A percentile compares a stretch with the other conserved stretches of the same genome.
phyloP scores from a whole-genome alignment of 1,139 yeast genomes.

The Trichomonascaceae sp. region DNA sequence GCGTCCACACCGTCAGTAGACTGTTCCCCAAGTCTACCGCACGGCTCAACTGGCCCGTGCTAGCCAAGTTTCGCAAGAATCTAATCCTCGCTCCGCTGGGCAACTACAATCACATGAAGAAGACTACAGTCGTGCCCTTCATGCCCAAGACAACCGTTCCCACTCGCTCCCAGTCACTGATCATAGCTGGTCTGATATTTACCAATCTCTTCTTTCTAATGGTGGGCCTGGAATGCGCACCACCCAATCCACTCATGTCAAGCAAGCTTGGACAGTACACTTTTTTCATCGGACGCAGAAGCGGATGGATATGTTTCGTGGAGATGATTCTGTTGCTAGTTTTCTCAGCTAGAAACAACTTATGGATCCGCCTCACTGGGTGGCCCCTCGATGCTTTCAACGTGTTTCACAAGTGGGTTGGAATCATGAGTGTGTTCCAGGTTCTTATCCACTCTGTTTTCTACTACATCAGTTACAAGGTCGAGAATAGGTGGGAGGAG shows the following conservation, averaged over 20 bases:
- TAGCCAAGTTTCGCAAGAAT: constrained; percentile 30
- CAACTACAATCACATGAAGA: constrained; percentile 31
- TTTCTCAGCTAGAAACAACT: constrained; percentile 53
- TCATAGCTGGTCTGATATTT: constrained; percentile 33
- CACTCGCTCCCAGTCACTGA: constrained; percentile 42
- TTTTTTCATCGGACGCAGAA: constrained; percentile 45
- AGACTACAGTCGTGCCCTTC: constrained; percentile 19
- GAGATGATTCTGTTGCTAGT: constrained; percentile 40
- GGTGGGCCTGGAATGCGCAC: constrained; percentile 29
- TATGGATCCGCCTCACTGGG: constrained; percentile 43
- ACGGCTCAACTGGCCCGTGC: constrained; percentile 9
- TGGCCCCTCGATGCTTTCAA: constrained; percentile 50
- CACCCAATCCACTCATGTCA: constrained; percentile 28
- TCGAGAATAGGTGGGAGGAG: constrained; percentile 21
- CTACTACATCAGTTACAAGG: constrained; percentile 32
- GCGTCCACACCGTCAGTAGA: not conserved
- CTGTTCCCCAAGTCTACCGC: not conserved
- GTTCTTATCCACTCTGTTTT: constrained; percentile 21
- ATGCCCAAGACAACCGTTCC: constrained; percentile 35
- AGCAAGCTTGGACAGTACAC: constrained; percentile 13
- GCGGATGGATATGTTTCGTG: constrained; percentile 38
- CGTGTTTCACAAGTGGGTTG: constrained; percentile 48
- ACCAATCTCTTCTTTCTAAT: constrained; percentile 30
- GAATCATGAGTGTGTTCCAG: constrained; percentile 37
- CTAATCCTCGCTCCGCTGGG: constrained; percentile 39